Conservation (phyloP, 495 filamentous ascomycete genomes). For the Astrocystis sublimbata region DNA sequence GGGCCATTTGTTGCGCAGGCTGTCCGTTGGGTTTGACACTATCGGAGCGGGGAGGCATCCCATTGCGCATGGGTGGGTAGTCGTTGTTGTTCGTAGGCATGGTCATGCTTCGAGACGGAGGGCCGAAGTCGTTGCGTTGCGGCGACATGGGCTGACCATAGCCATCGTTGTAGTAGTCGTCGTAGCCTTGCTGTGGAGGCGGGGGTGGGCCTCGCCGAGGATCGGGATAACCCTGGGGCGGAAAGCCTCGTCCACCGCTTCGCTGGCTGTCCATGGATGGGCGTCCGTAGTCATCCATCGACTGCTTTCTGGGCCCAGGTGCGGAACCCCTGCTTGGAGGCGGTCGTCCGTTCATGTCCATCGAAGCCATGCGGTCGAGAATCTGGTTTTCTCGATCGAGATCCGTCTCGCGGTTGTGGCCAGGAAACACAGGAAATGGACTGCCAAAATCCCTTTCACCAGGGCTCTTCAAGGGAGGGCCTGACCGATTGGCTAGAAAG, state of each 20-base stretch:
- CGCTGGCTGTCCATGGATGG: slow-evolving; percentile 37
- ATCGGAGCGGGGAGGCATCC: slow-evolving; percentile 35
- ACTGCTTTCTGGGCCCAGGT: slow-evolving; percentile 32
- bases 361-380: slow-evolving; percentile 56
- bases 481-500: slow-evolving; percentile 31
- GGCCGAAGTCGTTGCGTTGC: slow-evolving; percentile 36
- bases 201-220: slow-evolving; percentile 41
- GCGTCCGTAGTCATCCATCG: slow-evolving; percentile 35
- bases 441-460: slow-evolving; percentile 61
- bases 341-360: slow-evolving; percentile 56
- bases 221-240: slow-evolving; percentile 42
- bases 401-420: slow-evolving; percentile 48
- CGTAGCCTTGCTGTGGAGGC: slow-evolving; percentile 39
- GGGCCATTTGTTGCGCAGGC: slow-evolving; percentile 43
- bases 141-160: slow-evolving; percentile 36
- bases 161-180: slow-evolving; percentile 34
- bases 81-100: slow-evolving; percentile 51
- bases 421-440: slow-evolving; percentile 67
- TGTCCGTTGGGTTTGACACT: slow-evolving; percentile 48
- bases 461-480: slow-evolving; percentile 40
- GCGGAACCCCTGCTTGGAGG: slow-evolving; percentile 35
- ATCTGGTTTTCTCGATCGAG: slow-evolving; percentile 49
- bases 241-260: slow-evolving; percentile 38
- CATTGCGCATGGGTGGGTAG: slow-evolving; percentile 36
- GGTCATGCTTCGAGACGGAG: slow-evolving; percentile 53